These are phyloP conservation scores for Coprinellus micaceus DNA, from an alignment of 768 basidiomycete species.

Conservation along the genomic window DNA sequence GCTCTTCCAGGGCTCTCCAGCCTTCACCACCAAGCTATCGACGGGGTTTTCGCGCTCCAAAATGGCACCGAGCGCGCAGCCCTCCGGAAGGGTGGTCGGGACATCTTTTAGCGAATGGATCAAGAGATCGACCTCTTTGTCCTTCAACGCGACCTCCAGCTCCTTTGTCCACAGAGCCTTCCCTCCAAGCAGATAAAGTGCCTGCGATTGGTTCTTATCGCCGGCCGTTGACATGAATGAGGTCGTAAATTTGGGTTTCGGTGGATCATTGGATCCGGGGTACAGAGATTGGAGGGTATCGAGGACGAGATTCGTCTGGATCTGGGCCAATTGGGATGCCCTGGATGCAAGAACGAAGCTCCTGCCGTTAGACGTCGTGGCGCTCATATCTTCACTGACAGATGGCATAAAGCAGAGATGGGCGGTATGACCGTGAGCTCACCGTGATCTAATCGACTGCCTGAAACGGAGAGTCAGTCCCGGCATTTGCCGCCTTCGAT, in stretches of 20 bases:
- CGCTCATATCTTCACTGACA: conserved; percentile 13
- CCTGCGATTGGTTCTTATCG: conserved; percentile 89
- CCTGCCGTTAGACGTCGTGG: conserved; percentile 28
- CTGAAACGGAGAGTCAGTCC: no score
- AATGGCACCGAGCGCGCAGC: conserved; percentile 83
- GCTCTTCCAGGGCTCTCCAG: conserved; percentile 60
- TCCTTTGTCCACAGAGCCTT: conserved; percentile 96
- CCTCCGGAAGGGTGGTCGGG: conserved; percentile 80
- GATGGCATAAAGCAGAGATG: background rate
- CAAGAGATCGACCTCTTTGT: conserved; percentile 79
- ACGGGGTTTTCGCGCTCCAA: conserved; percentile 84
- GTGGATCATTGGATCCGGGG: conserved; percentile 28
- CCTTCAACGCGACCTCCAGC: conserved; percentile 79
- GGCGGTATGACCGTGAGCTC: no score
- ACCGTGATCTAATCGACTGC: background rate
- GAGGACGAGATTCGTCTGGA: conserved; percentile 83
- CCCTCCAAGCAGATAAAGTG: conserved; percentile 85
- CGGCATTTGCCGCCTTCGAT: no score
- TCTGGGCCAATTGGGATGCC: conserved; percentile 81
- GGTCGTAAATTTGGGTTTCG: conserved; percentile 37
- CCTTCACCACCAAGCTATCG: conserved; percentile 85
- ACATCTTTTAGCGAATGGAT: conserved; percentile 93
- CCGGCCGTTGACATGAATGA: conserved; percentile 62
- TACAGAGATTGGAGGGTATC: conserved; percentile 56
- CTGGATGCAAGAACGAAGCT: conserved; percentile 80